Conservation (phyloP, 441 rosid genomes). For the Arabidopsis hybrid region DNA sequence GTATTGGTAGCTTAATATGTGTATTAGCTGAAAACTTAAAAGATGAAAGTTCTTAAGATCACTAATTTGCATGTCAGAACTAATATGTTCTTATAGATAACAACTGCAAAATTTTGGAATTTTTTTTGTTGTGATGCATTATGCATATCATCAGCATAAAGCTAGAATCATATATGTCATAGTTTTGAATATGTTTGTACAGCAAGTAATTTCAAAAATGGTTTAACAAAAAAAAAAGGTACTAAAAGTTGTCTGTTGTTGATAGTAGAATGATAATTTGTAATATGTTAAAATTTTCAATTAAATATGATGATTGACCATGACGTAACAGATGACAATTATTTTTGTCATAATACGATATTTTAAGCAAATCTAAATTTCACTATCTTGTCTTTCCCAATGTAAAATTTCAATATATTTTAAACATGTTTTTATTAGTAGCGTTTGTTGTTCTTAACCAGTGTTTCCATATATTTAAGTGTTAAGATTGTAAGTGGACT, state of each 20-base stretch:
- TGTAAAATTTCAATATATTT: neutral
- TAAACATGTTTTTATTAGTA: neutral
- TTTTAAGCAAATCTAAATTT: neutral
- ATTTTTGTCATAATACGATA: neutral
- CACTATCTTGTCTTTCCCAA: too few species aligned
- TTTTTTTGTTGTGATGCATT: too few species aligned
- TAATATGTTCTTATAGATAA: too few species aligned
- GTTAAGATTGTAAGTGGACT: conserved; percentile 1
- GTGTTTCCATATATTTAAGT: neutral
- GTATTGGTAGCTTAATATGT: neutral
- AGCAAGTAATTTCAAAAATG: too few species aligned
- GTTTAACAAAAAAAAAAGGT: too few species aligned
- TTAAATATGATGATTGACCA: conserved; percentile 3
- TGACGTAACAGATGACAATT: neutral
- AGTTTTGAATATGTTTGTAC: neutral
- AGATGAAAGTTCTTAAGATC: neutral
- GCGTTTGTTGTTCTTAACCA: neutral
- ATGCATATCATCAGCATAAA: too few species aligned
- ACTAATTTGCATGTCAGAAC: too few species aligned
- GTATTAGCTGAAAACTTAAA: neutral
- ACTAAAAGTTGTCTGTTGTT: neutral
- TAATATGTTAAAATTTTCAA: neutral
- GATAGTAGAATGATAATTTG: neutral
- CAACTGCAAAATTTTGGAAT: too few species aligned
- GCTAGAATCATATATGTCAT: neutral